Conservation (phyloP, 2,329 filamentous ascomycete species). For the Cadophora luteo-olivacea region DNA sequence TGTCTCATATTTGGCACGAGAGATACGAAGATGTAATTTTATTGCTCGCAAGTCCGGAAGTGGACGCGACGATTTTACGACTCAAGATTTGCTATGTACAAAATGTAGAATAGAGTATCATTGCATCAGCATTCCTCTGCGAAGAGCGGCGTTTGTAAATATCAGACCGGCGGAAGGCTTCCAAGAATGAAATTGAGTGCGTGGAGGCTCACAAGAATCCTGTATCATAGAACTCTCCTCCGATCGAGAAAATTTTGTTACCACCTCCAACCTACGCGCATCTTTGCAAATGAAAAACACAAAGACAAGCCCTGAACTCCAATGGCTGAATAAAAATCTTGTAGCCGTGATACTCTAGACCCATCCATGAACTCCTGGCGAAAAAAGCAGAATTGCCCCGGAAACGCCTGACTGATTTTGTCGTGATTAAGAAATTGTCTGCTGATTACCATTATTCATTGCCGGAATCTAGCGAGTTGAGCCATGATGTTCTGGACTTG, state of each 20-base stretch:
- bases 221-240: slow-evolving; percentile 12
- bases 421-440: background rate
- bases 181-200: no score
- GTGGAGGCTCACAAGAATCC: background rate
- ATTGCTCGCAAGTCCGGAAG: background rate
- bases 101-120: slow-evolving; percentile 21
- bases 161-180: background rate
- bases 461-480: slow-evolving; percentile 69
- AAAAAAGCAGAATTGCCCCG: background rate
- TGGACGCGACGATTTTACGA: slow-evolving; percentile 3
- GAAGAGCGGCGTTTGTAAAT: slow-evolving; percentile 24
- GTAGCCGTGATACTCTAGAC: background rate
- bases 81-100: slow-evolving; percentile 34
- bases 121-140: background rate
- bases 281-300: background rate
- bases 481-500: slow-evolving; percentile 78
- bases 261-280: background rate
- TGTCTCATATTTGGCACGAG: background rate
- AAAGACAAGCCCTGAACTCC: background rate
- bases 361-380: background rate
- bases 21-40: background rate
- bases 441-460: slow-evolving; percentile 47
- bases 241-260: background rate
- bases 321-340: background rate
- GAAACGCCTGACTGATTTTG: background rate